These are phyloP conservation scores for Kodamaea laetipori DNA, from an alignment of 805 yeast genomes.

Conservation along the genomic window DNA sequence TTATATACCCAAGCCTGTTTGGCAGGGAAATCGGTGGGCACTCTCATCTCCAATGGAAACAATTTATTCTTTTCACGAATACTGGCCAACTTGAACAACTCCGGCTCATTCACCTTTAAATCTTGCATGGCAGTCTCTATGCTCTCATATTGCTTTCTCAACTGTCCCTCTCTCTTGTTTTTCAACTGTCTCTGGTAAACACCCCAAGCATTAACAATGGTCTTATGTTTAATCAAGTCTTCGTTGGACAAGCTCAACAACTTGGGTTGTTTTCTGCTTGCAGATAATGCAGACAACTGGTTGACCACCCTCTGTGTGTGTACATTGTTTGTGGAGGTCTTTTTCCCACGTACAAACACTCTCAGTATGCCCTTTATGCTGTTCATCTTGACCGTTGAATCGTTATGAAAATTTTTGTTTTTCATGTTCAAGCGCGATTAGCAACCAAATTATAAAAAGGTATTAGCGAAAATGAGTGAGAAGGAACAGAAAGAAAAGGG, in stretches of 20 bases:
- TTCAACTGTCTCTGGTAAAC: conserved; percentile 56
- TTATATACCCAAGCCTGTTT: conserved; percentile 75
- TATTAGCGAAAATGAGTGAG: too few species aligned
- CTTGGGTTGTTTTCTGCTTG: conserved; percentile 85
- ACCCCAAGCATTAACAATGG: conserved; percentile 83
- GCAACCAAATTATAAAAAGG: too few species aligned
- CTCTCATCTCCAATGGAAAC: conserved; percentile 81
- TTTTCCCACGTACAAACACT: conserved; percentile 36
- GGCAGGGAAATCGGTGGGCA: conserved; percentile 91
- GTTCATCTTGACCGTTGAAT: conserved; percentile 1
- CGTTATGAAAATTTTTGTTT: conserved; percentile 8
- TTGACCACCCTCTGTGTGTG: conserved; percentile 47
- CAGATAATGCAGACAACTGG: conserved; percentile 81
- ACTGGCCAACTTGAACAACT: conserved; percentile 65
- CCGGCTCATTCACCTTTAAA: conserved; percentile 53
- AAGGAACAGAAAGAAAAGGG: background rate
- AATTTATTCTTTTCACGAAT: conserved; percentile 54
- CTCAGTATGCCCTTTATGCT: conserved; percentile 12
- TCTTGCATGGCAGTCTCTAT: conserved; percentile 74
- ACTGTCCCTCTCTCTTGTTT: conserved; percentile 38
- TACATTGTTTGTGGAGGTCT: conserved; percentile 29
- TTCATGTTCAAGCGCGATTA: too few species aligned
- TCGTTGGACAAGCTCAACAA: conserved; percentile 73
- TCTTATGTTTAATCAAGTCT: conserved; percentile 81
- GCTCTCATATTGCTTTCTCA: conserved; percentile 62